Conservation (phyloP, 2,329 filamentous ascomycete species). For the Fusarium buharicum region DNA sequence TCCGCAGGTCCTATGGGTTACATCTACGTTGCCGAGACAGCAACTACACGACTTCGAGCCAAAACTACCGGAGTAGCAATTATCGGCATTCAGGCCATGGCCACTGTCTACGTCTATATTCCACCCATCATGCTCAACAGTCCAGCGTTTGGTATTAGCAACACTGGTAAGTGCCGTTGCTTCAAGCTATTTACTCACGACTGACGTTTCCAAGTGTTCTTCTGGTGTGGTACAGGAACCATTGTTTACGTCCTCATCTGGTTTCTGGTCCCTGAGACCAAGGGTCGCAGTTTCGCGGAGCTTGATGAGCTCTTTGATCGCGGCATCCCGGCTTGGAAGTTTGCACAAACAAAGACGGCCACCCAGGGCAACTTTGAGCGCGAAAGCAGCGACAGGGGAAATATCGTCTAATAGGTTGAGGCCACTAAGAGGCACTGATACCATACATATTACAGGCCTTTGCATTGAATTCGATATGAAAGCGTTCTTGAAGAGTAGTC, state of each 20-base stretch:
- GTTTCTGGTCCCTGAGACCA: conserved; percentile 28
- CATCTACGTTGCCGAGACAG: neutral
- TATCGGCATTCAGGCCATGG: conserved; percentile 1
- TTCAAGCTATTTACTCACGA: neutral
- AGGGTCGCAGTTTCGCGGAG: conserved; percentile 31
- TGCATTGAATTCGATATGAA: too few species aligned
- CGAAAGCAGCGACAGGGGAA: too few species aligned
- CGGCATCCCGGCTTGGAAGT: conserved; percentile 31
- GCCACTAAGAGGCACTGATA: too few species aligned
- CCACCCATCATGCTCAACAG: conserved; percentile 28
- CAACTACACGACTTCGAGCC: neutral
- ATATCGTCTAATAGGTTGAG: too few species aligned
- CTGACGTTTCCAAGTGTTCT: conserved; percentile 17
- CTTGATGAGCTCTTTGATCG: conserved; percentile 33
- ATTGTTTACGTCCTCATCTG: conserved; percentile 5
- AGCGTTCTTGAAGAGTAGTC: too few species aligned
- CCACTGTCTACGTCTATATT: conserved; percentile 24
- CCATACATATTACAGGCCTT: too few species aligned
- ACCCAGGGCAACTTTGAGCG: neutral
- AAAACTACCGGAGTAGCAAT: neutral
- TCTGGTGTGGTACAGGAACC: conserved; percentile 10
- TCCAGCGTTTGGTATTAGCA: neutral
- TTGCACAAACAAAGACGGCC: neutral
- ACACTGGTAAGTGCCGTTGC: neutral
- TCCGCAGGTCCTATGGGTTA: neutral